Percentiles rank a stretch among this genome's conserved stretches.
These are phyloP conservation scores for Rhododendron molle DNA, from an alignment of 148 eudicot species.

Conservation along the genomic window DNA sequence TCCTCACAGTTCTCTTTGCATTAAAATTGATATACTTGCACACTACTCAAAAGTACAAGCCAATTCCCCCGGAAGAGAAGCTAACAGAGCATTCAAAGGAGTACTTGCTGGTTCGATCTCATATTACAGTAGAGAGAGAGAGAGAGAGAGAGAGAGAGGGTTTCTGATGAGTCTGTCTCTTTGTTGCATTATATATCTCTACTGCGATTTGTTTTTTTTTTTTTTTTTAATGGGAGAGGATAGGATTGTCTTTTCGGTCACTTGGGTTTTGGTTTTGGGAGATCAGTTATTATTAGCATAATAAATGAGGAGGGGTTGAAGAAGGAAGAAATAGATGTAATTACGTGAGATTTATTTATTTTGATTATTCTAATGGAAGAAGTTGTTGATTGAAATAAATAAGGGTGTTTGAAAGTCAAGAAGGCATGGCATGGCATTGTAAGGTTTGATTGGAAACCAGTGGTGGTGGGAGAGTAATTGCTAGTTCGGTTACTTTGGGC, in stretches of 20 bases:
- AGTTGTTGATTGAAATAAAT: slow-evolving; percentile 72
- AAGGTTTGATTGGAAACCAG: slow-evolving; percentile 31
- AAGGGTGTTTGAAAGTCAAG: slow-evolving; percentile 43
- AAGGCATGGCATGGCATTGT: slow-evolving; percentile 6
- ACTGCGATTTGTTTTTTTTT: too few relatives aligned
- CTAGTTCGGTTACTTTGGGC: slow-evolving; percentile 40
- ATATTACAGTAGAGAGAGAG: slow-evolving; percentile 17
- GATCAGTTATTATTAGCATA: slow-evolving; percentile 18
- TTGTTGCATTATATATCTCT: slow-evolving; percentile 4
- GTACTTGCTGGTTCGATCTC: slow-evolving; percentile 23
- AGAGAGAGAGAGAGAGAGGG: slow-evolving; percentile 8
- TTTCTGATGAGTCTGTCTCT: slow-evolving; percentile 29
- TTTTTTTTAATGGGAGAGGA: neutral
- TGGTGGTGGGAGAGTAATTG: slow-evolving; percentile 50
- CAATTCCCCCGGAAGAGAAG: slow-evolving; percentile 22
- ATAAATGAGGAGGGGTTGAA: slow-evolving; percentile 21
- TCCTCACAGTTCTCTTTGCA: slow-evolving; percentile 12
- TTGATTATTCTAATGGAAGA: slow-evolving; percentile 48
- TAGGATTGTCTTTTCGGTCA: slow-evolving; percentile 5
- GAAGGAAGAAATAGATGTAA: slow-evolving; percentile 6
- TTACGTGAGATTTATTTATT: neutral
- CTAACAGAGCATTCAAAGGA: slow-evolving; percentile 27
- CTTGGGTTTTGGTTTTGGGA: slow-evolving; percentile 31
- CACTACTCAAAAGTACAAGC: slow-evolving; percentile 22
- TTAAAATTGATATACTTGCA: slow-evolving; percentile 22